A percentile compares a stretch with the other conserved stretches of the same genome.
Evolutionary conservation across 139 green algal species (phyloP).

Genomic region (Ettlia oleoabundans): DNA sequence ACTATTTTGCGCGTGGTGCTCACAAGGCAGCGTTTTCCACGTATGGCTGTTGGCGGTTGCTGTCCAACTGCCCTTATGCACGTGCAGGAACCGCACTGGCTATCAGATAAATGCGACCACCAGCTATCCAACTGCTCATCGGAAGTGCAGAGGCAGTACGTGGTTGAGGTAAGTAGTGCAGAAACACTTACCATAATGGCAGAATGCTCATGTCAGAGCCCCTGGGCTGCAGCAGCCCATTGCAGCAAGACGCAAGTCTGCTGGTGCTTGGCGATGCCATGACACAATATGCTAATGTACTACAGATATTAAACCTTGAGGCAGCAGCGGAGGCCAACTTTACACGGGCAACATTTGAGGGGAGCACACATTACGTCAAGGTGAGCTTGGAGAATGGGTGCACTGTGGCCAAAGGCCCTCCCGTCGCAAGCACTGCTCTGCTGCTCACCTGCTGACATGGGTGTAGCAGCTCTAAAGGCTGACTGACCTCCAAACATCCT

Average conservation of each 20-base stretch:
- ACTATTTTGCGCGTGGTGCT: no score
- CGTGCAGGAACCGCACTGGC: constrained; percentile 5
- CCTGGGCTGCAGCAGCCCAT: no score
- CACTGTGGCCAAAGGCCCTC: no score
- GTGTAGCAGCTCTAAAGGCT: no score
- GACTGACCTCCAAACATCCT: no score
- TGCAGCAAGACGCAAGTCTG: no score
- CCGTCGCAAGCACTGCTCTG: no score
- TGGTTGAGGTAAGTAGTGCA: neutral
- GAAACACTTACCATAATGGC: neutral
- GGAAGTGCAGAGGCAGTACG: constrained; percentile 11
- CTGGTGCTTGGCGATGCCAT: neutral
- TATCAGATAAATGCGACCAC: constrained; percentile 1
- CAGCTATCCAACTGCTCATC: constrained; percentile 1
- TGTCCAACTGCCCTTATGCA: no score
- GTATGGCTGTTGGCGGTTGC: neutral
- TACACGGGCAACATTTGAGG: constrained; percentile 17
- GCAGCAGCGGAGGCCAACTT: neutral
- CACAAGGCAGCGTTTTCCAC: no score
- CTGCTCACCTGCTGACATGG: no score
- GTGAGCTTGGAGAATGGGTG: no score
- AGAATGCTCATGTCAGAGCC: neutral
- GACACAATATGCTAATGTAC: neutral
- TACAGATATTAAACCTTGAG: constrained; percentile 13
- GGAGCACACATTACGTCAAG: constrained; percentile 20